A percentile compares a stretch with the other conserved stretches of the same genome.
Evolutionary conservation across 1,139 yeast genomes (phyloP).

Genomic region (Suhomyces coccinellae): DNA sequence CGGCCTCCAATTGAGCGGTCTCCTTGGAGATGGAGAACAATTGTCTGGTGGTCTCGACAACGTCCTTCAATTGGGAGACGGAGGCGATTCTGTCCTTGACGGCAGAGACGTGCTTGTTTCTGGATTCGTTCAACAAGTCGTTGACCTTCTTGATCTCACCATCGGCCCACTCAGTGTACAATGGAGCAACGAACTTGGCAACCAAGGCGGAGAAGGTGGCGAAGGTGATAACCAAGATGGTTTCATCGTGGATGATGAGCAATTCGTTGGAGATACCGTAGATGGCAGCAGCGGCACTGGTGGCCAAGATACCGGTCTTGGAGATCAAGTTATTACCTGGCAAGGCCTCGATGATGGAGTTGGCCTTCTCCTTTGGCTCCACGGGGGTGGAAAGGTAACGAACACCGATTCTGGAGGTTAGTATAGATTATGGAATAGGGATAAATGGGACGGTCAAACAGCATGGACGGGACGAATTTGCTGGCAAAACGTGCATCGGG

Average conservation of each 20-base stretch:
- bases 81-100: constrained; percentile 89
- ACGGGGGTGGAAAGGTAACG: constrained; percentile 65
- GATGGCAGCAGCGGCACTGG: constrained; percentile 90
- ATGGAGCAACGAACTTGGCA: constrained; percentile 90
- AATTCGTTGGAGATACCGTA: constrained; percentile 94
- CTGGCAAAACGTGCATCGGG: no score
- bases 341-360: constrained; percentile 83
- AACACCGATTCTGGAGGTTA: constrained; percentile 51
- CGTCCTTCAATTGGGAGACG: constrained; percentile 88
- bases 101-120: constrained; percentile 87
- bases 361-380: constrained; percentile 92
- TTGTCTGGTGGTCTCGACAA: constrained; percentile 86
- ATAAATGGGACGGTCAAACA: no score
- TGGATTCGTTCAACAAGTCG: constrained; percentile 80
- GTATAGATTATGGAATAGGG: constrained; percentile 14
- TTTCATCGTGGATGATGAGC: constrained; percentile 91
- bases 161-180: constrained; percentile 93
- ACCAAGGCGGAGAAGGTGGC: constrained; percentile 70
- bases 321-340: constrained; percentile 90
- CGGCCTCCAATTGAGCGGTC: constrained; percentile 93
- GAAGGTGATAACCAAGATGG: constrained; percentile 81
- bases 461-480: no score
- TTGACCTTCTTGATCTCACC: constrained; percentile 84
- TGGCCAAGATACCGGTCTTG: constrained; percentile 93
- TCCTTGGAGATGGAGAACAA: constrained; percentile 93